These are phyloP conservation scores for Nyssa sinensis DNA, from an alignment of 148 eudicot genomes.

Conservation along the genomic window DNA sequence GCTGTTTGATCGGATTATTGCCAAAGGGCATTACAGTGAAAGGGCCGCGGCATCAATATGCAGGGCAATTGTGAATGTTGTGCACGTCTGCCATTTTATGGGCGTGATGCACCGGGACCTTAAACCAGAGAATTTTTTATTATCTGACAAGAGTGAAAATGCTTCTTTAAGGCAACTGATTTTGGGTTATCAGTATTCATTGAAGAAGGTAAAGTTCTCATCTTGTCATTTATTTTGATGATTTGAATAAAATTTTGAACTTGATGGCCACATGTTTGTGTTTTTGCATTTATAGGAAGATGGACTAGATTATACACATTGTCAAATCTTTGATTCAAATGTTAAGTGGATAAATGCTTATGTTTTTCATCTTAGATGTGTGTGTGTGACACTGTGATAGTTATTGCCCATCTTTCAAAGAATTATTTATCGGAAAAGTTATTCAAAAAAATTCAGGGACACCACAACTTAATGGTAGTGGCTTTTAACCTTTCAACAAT, in stretches of 20 bases:
- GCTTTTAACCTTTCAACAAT: neutral
- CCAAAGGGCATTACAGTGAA: conserved; percentile 79
- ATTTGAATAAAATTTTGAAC: neutral
- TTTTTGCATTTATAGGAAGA: neutral
- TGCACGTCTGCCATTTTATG: conserved; percentile 85
- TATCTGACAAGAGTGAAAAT: conserved; percentile 55
- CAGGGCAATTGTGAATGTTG: conserved; percentile 79
- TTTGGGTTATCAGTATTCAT: conserved; percentile 82
- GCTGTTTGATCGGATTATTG: conserved; percentile 76
- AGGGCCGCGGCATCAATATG: conserved; percentile 68
- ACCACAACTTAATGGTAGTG: neutral
- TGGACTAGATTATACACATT: neutral
- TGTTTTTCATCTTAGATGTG: neutral
- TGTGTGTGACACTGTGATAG: neutral
- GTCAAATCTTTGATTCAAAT: neutral
- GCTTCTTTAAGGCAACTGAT: conserved; percentile 79
- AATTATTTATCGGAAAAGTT: neutral
- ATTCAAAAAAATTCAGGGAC: neutral
- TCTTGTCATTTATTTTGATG: neutral
- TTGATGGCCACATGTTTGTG: neutral
- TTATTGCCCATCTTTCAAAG: neutral
- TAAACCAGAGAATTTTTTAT: conserved; percentile 87
- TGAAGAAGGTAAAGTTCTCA: conserved; percentile 49
- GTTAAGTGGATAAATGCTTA: neutral
- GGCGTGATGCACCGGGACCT: conserved; percentile 88